These are phyloP conservation scores for Trichoderma sp. DNA, from an alignment of 2,329 filamentous ascomycete genomes.

Conservation along the genomic window DNA sequence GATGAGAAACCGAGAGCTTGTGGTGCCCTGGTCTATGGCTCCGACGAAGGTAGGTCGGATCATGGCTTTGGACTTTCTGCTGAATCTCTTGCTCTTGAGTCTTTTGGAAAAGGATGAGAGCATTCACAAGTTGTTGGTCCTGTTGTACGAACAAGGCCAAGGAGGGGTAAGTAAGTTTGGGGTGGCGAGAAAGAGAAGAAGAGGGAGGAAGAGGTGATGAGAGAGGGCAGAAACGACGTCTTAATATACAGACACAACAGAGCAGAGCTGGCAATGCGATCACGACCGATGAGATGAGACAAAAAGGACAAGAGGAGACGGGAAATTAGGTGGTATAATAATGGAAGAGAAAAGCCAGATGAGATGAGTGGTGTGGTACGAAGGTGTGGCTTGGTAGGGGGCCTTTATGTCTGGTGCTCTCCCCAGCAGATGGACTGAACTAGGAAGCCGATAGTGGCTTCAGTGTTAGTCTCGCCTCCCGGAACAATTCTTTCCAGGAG, in stretches of 20 bases:
- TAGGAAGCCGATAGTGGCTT: not conserved
- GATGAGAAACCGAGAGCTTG: slow-evolving; percentile 75
- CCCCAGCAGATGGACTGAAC: not conserved
- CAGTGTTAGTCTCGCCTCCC: not conserved
- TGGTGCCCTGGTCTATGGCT: slow-evolving; percentile 79
- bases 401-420: not conserved
- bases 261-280: not conserved
- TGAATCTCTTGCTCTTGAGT: not conserved
- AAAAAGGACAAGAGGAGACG: not conserved
- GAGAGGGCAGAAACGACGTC: not conserved
- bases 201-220: not conserved
- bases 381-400: not conserved
- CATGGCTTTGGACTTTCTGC: not conserved
- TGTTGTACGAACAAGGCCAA: not conserved
- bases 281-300: not conserved
- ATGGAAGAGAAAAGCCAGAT: not conserved
- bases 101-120: slow-evolving; percentile 25
- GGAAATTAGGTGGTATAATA: not conserved
- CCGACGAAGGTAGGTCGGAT: slow-evolving; percentile 60
- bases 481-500: slow-evolving; percentile 21
- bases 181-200: not conserved
- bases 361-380: not conserved
- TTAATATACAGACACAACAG: not conserved
- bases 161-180: not conserved
- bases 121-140: slow-evolving; percentile 12